These are phyloP conservation scores for Miscanthus lutarioriparius DNA, from an alignment of 176 grass and related monocot genomes.

Conservation along the genomic window DNA sequence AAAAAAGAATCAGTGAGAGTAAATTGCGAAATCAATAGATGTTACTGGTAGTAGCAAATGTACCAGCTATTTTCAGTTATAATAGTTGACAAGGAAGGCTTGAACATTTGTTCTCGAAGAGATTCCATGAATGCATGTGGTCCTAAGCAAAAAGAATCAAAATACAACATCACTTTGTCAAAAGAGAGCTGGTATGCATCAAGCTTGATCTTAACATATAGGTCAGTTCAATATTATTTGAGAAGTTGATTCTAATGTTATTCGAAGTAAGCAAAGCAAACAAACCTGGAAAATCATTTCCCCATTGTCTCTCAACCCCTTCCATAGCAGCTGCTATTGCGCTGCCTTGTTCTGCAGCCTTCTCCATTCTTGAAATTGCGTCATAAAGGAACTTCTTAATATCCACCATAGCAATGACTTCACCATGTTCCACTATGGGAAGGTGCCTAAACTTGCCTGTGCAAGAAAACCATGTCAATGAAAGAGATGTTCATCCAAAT, in stretches of 20 bases:
- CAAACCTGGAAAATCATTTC: slow-evolving; percentile 53
- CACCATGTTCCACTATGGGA: slow-evolving; percentile 77
- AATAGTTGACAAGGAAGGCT: slow-evolving; percentile 81
- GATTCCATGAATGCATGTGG: slow-evolving; percentile 75
- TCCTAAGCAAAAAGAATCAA: slow-evolving; percentile 33
- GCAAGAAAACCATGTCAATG: slow-evolving; percentile 5
- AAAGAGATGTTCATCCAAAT: neutral
- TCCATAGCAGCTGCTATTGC: slow-evolving; percentile 76
- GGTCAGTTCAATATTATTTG: neutral
- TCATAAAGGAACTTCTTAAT: slow-evolving; percentile 86
- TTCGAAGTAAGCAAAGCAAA: slow-evolving; percentile 12
- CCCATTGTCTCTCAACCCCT: slow-evolving; percentile 60
- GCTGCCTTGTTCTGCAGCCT: slow-evolving; percentile 75
- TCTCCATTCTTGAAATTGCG: slow-evolving; percentile 89
- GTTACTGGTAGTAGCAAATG: neutral
- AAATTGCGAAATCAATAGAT: neutral
- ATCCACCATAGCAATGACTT: slow-evolving; percentile 84
- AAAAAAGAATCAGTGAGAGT: neutral
- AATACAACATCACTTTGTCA: slow-evolving; percentile 4
- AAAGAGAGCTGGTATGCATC: neutral
- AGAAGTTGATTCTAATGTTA: neutral
- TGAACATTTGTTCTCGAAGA: slow-evolving; percentile 83
- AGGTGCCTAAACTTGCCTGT: slow-evolving; percentile 94
- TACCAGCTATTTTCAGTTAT: slow-evolving; percentile 76
- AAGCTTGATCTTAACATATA: neutral